Base-by-base conservation (phyloP, 352 stramenopile species). In the Thraustochytrium sp. region DNA sequence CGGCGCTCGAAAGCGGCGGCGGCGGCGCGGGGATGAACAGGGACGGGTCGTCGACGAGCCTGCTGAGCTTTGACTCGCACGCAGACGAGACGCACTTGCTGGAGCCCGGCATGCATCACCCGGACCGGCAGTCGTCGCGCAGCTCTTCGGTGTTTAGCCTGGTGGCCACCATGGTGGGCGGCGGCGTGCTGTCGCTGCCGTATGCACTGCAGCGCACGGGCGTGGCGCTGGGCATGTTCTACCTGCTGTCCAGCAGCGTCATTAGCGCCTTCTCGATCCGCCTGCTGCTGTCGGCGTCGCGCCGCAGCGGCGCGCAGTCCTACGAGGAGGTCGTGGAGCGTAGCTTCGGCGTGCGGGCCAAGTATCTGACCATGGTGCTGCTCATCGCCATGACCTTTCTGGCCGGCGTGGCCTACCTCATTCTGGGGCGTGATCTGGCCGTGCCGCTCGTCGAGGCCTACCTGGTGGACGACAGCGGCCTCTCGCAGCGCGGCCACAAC, bases 151-250 rank as follows among this genome's bases (percentile, higher is more conserved):
- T 94, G 62, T 95, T 95, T 85, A 95, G 94, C 74, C 87, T 96
- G 18, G 91, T 94, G 61, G 94, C 91, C 85, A 96, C 92, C 13
- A 93, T 96, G 85, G 94, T 96, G 61, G 92, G 92, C 40, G 92
- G 91, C 61, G 92, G 92, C 11, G 90, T 94, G 65, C 85, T 96
- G 38, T 94, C 91, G 75, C 88, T 96, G 59, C 91, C 92, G 29
- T 96, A 92, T 74, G 92, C 92, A 55, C 93, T 95, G 16, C 51
- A 84, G 42, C 62, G 42, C 5, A 82, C 76, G 23, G 76, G 68
- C 76, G 26, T 85, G 8, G 76, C 34, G 16, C 80, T 85, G 11
- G 80, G 56, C 9, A 23, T 85, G 11, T 59, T 82, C 90, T 91
- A 89, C 51, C 74, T 82, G n/a, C 23, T 73, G 3, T 51, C 21